phyloP scores from a whole-genome alignment of 306 rosid species.

The Cucurbita ficifolia region DNA sequence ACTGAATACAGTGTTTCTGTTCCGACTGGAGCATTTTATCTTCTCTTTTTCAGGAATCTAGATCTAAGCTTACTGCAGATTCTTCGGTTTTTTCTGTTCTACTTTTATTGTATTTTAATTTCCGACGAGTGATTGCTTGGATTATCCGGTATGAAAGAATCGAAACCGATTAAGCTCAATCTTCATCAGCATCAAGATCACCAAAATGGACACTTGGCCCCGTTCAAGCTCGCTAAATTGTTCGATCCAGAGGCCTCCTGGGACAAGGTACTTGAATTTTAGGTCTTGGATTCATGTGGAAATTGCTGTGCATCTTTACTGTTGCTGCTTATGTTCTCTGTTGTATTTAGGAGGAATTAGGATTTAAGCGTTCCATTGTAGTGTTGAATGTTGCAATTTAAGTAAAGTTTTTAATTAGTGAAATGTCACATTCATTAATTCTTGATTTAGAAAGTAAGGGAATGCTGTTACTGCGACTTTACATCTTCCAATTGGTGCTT shows the following conservation, averaged over 20 bases:
- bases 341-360: background rate
- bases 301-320: background rate
- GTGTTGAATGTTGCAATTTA: background rate
- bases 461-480: background rate
- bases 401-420: background rate
- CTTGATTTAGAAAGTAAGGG: background rate
- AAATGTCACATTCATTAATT: background rate
- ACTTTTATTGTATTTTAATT: background rate
- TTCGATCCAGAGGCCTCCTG: slow-evolving; percentile 96
- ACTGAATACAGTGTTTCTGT: background rate
- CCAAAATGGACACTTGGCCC: slow-evolving; percentile 83
- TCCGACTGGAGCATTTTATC: background rate
- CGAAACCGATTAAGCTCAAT: slow-evolving; percentile 45
- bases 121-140: background rate
- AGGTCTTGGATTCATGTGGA: background rate
- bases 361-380: background rate
- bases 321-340: background rate
- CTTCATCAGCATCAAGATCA: slow-evolving; percentile 30
- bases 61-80: background rate
- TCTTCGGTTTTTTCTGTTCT: background rate
- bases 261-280: slow-evolving; percentile 66
- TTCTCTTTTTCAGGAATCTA: background rate
- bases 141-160: slow-evolving; percentile 63
- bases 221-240: slow-evolving; percentile 78
- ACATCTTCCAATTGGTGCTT: background rate